Evolutionary conservation across 257 asterid species (phyloP), one percentile per base, ranked within the genome.

Genomic region (Voacanga thouarsii): DNA sequence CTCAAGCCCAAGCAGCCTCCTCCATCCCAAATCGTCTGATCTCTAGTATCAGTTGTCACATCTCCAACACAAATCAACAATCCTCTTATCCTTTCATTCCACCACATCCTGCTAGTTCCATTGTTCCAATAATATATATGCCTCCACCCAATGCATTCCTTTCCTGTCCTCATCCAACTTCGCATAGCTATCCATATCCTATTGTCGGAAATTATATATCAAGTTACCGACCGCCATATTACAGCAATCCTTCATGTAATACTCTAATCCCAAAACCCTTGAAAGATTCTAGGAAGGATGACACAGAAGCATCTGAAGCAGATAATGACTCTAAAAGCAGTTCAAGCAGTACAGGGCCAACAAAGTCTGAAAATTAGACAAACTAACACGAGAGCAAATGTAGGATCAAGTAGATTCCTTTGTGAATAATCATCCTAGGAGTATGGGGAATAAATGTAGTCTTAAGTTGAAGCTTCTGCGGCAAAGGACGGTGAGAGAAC

Each of bases 341-440:
- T 67, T 77, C 86, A 73, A 80, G 68, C 71, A 83, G 82, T 63
- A 83, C 79, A 74, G 68, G 77, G 55, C 73, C 85, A 23, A 53
- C 39, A 70, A 6, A 79, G 66, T 44, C 41, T 11, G 30, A 68
- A 21, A 66, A 78, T 15, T 57, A 53, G 37, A 68, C 44, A 37
- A 67, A 16, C 44, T 59, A 5, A 23, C 56, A 57, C 44, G 11
- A 4, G 50, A 43, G 72, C 30, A 6, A 16, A 66, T n/a, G 19
- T 69, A 43, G 61, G 57, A 69, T 30, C 5, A n/a, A 26, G 55
- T 28, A 39, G 82, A 55, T 77, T 77, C 10, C 44, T 78, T 16
- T 28, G 43, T 72, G 65, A 61, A 79, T 79, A 12, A 79, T 61
- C 59, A 51, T 37, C 19, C 65, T 12, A 6, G 47, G 16, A 15